These are phyloP conservation scores for Diaporthe ilicicola DNA, from an alignment of 2,329 filamentous ascomycete genomes.

Conservation along the genomic window DNA sequence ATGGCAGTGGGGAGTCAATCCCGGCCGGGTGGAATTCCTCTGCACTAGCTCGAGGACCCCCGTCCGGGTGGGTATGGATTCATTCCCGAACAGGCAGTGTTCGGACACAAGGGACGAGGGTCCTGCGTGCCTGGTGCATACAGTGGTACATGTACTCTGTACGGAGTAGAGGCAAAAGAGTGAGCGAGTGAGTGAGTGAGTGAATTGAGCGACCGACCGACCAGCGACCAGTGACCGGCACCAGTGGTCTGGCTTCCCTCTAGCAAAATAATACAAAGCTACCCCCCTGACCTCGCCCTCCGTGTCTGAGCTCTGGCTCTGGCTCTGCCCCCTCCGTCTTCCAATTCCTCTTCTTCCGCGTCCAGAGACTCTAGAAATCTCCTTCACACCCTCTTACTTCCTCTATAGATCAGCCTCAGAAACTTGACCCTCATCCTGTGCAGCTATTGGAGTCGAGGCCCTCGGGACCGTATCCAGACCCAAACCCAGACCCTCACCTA, in stretches of 20 bases:
- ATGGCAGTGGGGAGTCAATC: slow-evolving; percentile 28
- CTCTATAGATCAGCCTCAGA: neutral
- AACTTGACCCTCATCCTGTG: neutral
- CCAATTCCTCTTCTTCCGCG: neutral
- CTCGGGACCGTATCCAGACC: too few relatives aligned
- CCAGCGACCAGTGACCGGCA: neutral
- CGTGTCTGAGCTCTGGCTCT: neutral
- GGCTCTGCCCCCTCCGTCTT: neutral
- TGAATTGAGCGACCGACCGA: neutral
- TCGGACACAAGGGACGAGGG: slow-evolving; percentile 32
- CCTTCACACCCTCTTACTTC: neutral
- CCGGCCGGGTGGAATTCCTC: slow-evolving; percentile 30
- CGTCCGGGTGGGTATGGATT: slow-evolving; percentile 9
- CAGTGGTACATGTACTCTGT: neutral
- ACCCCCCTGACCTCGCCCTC: slow-evolving; percentile 21
- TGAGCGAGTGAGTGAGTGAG: neutral
- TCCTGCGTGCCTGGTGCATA: slow-evolving; percentile 5
- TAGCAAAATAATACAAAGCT: slow-evolving; percentile 30
- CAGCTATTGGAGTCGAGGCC: neutral
- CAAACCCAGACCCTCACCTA: too few relatives aligned
- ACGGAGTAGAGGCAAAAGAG: neutral
- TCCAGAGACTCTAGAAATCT: neutral
- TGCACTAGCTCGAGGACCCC: slow-evolving; percentile 22
- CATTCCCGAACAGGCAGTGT: slow-evolving; percentile 24
- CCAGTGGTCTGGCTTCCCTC: neutral